Conservation (phyloP, 2,329 filamentous ascomycete genomes). For the Venturia oleaginea region DNA sequence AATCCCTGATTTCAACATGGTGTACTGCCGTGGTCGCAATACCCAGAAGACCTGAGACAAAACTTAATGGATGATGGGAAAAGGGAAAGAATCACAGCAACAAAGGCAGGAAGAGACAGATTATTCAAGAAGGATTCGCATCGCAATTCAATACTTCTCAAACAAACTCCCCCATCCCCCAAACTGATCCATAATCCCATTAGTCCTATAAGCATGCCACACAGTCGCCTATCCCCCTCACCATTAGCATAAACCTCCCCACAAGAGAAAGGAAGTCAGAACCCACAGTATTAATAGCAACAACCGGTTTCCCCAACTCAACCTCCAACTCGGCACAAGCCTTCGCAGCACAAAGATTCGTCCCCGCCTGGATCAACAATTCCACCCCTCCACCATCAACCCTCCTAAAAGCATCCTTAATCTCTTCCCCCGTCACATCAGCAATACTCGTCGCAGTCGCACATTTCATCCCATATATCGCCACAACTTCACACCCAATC, state of each 20-base stretch:
- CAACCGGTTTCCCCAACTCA: conserved; percentile 19
- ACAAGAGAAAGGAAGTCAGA: not conserved
- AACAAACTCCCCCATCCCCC: conserved; percentile 17
- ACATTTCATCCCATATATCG: conserved; percentile 24
- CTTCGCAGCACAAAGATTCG: conserved; percentile 18
- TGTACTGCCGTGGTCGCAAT: no score
- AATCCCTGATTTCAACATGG: no score
- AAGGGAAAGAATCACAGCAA: no score
- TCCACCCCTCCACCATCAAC: conserved; percentile 18
- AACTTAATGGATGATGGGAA: no score
- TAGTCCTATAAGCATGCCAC: conserved; percentile 18
- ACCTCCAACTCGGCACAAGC: conserved; percentile 19
- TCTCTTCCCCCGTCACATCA: conserved; percentile 12
- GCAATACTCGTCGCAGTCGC: conserved; percentile 8
- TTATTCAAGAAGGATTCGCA: no score
- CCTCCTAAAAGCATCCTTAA: conserved; percentile 16
- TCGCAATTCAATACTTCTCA: conserved; percentile 15
- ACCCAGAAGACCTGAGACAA: no score
- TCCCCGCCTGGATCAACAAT: conserved; percentile 19
- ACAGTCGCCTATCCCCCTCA: not conserved
- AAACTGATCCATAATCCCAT: conserved; percentile 17
- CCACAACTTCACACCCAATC: conserved; percentile 22
- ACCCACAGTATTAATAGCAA: conserved; percentile 20
- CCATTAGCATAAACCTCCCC: not conserved
- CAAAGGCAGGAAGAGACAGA: no score